Conservation (phyloP, 2,329 filamentous ascomycete genomes). For the Verticillium albo-atrum region DNA sequence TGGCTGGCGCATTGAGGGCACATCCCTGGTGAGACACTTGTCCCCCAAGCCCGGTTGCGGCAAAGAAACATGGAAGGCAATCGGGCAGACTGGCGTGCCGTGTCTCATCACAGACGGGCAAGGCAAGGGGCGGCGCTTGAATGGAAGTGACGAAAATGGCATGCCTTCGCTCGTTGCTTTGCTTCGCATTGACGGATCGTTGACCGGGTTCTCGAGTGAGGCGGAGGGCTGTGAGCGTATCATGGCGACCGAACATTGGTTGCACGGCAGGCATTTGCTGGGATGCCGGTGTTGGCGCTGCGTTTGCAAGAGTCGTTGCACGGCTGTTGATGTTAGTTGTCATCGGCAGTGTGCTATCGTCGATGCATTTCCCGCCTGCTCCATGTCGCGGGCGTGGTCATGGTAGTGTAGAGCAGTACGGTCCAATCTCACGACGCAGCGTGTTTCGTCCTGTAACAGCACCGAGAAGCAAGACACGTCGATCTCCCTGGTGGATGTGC, state of each 20-base stretch:
- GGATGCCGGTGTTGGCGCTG: background rate
- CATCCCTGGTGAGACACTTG: background rate
- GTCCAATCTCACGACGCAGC: background rate
- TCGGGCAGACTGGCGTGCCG: conserved; percentile 1
- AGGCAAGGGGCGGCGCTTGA: background rate
- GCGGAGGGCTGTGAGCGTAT: background rate
- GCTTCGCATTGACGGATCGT: background rate
- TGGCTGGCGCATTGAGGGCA: background rate
- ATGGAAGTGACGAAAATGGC: background rate
- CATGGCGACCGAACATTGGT: background rate
- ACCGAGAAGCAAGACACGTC: background rate
- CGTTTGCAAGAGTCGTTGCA: background rate
- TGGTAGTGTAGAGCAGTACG: background rate
- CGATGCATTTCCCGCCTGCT: too few species aligned
- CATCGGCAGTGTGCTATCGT: too few species aligned
- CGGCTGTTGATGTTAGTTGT: background rate
- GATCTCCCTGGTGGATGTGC: background rate
- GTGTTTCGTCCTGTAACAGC: background rate
- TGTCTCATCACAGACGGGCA: background rate
- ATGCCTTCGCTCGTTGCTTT: background rate
- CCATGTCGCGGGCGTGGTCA: background rate
- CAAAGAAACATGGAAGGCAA: background rate
- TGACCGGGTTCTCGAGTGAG: background rate
- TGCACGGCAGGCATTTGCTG: background rate
- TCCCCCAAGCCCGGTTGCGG: background rate